These are phyloP conservation scores for Pyrus bretschneideri DNA, from an alignment of 306 rosid genomes.

Conservation along the genomic window DNA sequence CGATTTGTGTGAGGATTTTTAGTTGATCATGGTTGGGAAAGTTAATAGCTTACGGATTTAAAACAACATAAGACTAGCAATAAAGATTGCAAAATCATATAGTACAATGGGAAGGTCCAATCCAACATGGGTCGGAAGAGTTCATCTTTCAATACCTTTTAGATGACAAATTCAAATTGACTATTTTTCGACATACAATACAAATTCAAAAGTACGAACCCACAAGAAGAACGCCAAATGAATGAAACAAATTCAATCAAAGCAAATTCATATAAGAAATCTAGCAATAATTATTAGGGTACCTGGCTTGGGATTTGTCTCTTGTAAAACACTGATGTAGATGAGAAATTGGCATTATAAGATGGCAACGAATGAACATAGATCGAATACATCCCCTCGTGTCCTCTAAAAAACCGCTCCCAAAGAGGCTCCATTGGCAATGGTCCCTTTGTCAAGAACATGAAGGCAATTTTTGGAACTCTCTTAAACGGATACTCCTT, in stretches of 20 bases:
- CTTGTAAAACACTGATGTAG: conserved; percentile 64
- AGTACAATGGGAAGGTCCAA: neutral
- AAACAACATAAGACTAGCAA: neutral
- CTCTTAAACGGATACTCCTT: conserved; percentile 66
- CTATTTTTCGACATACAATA: neutral
- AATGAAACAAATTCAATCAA: neutral
- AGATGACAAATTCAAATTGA: neutral
- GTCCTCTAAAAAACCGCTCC: conserved; percentile 79
- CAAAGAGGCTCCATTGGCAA: conserved; percentile 92
- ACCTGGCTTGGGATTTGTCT: conserved; percentile 98
- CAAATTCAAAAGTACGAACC: neutral
- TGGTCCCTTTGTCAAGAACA: conserved; percentile 96
- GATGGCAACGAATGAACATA: conserved; percentile 82
- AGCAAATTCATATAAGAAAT: neutral
- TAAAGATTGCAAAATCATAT: neutral
- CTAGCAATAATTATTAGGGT: neutral
- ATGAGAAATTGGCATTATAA: conserved; percentile 40
- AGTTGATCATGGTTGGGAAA: neutral
- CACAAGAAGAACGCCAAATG: neutral
- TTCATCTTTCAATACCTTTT: neutral
- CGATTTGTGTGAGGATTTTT: neutral
- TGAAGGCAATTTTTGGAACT: conserved; percentile 88
- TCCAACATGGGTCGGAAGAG: neutral
- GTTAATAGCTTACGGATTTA: neutral
- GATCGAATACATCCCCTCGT: conserved; percentile 56